phyloP scores from a whole-genome alignment of 2,329 filamentous ascomycete genomes.

The Colletotrichum sp. region DNA sequence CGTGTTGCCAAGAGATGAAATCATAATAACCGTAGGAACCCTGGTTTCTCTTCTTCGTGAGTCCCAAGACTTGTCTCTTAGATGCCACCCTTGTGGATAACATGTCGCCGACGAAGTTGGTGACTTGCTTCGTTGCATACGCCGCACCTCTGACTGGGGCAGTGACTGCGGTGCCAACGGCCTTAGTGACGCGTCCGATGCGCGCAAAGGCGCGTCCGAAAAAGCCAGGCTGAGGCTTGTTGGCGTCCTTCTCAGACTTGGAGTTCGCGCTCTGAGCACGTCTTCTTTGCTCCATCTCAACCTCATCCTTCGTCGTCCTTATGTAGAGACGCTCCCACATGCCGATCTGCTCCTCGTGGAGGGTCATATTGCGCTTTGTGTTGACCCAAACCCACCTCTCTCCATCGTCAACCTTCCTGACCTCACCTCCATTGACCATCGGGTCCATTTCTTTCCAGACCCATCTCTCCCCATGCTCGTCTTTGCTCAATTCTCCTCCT shows the following conservation, averaged over 20 bases:
- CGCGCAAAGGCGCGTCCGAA: neutral
- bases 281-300: neutral
- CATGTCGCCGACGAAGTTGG: neutral
- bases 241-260: neutral
- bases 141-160: neutral
- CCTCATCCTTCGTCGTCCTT: slow-evolving; percentile 16
- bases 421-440: neutral
- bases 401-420: slow-evolving; percentile 15
- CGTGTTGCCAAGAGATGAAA: neutral
- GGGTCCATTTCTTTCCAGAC: neutral
- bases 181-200: neutral
- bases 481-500: neutral
- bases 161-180: neutral
- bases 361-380: neutral
- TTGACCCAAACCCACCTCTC: neutral
- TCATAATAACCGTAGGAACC: neutral
- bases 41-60: neutral
- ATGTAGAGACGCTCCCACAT: slow-evolving; percentile 25
- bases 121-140: neutral
- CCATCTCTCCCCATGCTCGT: neutral
- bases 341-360: slow-evolving; percentile 24
- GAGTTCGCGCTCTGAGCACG: neutral
- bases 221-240: neutral
- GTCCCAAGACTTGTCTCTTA: neutral
- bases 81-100: neutral